Evolutionary conservation across 345 rosid genomes (phyloP).

Genomic region (Citrus reticulata): DNA sequence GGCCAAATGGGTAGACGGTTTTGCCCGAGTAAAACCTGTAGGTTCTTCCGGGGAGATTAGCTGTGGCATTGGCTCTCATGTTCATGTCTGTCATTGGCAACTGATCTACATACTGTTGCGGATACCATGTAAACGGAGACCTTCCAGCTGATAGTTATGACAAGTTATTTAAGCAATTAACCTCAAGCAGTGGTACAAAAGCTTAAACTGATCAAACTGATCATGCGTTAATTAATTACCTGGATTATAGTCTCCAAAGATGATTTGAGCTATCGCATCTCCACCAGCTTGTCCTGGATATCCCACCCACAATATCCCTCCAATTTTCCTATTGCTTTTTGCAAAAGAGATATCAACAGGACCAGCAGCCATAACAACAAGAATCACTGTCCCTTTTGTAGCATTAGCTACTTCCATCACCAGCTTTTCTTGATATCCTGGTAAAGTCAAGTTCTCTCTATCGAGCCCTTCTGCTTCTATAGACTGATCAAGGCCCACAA

Average conservation of each 20-base stretch:
- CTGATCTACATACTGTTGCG: conserved; percentile 32
- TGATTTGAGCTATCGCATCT: conserved; percentile 43
- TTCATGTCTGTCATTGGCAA: conserved; percentile 56
- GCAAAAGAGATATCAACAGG: conserved; percentile 47
- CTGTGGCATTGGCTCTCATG: conserved; percentile 40
- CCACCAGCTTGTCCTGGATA: conserved; percentile 62
- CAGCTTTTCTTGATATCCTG: conserved; percentile 42
- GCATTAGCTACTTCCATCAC: conserved; percentile 31
- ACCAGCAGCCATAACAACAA: conserved; percentile 45
- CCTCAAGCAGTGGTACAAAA: neutral
- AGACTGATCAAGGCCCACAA: conserved; percentile 42
- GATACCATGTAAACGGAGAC: conserved; percentile 52
- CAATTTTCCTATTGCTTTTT: conserved; percentile 18
- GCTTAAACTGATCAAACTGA: neutral
- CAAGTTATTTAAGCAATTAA: neutral
- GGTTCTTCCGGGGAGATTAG: conserved; percentile 45
- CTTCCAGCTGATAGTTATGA: conserved; percentile 34
- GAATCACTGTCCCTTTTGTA: conserved; percentile 28
- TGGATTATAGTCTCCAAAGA: conserved; percentile 47
- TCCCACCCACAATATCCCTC: conserved; percentile 50
- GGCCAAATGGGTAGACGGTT: conserved; percentile 37
- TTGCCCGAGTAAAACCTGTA: conserved; percentile 45
- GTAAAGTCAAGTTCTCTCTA: conserved; percentile 39
- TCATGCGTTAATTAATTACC: conserved; percentile 17
- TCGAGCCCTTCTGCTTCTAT: conserved; percentile 44